These are phyloP conservation scores for Podila verticillata DNA, from an alignment of 192 early-diverging fungal species.

Conservation along the genomic window DNA sequence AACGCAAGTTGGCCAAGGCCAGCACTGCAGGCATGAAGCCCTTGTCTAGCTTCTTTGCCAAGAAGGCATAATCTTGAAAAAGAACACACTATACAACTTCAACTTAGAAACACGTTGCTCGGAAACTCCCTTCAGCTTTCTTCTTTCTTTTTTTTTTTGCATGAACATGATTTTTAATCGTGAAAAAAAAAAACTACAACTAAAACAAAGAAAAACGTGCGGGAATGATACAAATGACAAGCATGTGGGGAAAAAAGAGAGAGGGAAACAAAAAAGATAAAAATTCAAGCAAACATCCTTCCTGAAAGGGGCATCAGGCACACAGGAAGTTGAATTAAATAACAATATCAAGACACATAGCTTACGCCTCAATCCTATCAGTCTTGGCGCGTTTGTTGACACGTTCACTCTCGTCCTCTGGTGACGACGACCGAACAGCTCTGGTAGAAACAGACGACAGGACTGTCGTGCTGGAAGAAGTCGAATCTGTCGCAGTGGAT, in stretches of 20 bases:
- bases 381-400: constrained; percentile 11
- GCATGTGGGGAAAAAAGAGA: not conserved
- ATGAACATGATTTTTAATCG: not conserved
- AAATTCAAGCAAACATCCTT: too few relatives aligned
- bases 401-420: constrained; percentile 1
- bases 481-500: too few relatives aligned
- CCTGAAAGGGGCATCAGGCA: too few relatives aligned
- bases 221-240: constrained; percentile 1
- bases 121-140: too few relatives aligned
- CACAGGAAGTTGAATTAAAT: too few relatives aligned
- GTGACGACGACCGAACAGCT: not conserved
- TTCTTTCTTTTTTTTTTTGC: too few relatives aligned
- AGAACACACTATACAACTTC: not conserved
- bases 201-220: not conserved
- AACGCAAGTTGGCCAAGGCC: constrained; percentile 56
- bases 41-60: constrained; percentile 56
- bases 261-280: not conserved
- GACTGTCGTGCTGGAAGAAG: too few relatives aligned
- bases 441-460: not conserved
- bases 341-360: too few relatives aligned
- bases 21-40: constrained; percentile 60
- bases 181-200: not conserved
- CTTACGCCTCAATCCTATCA: not conserved
- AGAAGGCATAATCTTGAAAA: constrained; percentile 23
- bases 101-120: too few relatives aligned